Evolutionary conservation across 257 asterid genomes (phyloP).

Genomic region (Solanum chmielewskii): DNA sequence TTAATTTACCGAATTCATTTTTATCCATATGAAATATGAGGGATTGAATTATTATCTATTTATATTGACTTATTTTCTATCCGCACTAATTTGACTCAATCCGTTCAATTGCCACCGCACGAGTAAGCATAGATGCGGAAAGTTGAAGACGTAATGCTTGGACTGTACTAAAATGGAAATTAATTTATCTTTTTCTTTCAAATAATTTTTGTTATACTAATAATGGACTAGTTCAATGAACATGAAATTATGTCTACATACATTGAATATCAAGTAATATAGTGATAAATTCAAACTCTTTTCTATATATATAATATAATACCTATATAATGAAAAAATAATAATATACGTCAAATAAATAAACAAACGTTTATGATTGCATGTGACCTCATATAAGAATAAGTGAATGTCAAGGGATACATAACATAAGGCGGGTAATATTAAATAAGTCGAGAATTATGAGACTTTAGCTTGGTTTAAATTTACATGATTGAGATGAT

Average conservation of each 20-base stretch:
- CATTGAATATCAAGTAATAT: slow-evolving; percentile 8
- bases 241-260: slow-evolving; percentile 2
- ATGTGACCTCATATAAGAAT: background rate
- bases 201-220: background rate
- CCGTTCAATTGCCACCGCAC: too few relatives aligned
- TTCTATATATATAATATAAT: background rate
- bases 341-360: background rate
- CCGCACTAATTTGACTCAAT: too few relatives aligned
- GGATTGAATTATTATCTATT: too few relatives aligned
- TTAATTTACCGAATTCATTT: too few relatives aligned
- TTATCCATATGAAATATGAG: too few relatives aligned
- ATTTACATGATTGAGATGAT: too few relatives aligned
- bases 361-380: background rate
- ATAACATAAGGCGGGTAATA: too few relatives aligned
- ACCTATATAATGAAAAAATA: background rate
- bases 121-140: background rate
- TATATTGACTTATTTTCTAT: too few relatives aligned
- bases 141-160: background rate
- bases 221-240: slow-evolving; percentile 9
- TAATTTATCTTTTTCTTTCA: background rate
- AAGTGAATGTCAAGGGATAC: background rate
- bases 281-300: background rate
- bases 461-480: too few relatives aligned
- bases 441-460: too few relatives aligned
- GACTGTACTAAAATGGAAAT: background rate